Evolutionary conservation across 352 stramenopile genomes (phyloP), one percentile per base, ranked within the genome.

Genomic region (Globisporangium radiosum): DNA sequence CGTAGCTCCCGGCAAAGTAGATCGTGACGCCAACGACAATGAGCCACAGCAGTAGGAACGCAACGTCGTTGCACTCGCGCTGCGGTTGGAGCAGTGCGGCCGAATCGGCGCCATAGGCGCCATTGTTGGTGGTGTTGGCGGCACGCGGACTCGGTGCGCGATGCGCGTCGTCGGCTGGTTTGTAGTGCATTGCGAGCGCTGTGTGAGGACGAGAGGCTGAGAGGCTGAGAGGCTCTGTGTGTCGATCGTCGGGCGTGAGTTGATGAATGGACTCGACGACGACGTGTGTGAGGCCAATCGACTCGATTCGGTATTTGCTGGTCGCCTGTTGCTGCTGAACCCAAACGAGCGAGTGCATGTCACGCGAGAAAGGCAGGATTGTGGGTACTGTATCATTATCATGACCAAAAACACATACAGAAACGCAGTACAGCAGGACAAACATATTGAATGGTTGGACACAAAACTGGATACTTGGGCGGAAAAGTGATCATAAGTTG

Each of bases 41-140:
- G 63, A 93, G 89, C 84, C 84, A 93, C 25, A 87, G 64, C 11
- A 94, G 60, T 39, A 88, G 40, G 54, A 92, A 90, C 60, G 92
- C 72, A 15, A 94, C 62, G 65, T 90, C 81, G 65, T 90, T 85
- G 78, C 81, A 90, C 54, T 79, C 70, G 64, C 75, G 75, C 60
- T 75, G 68, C 8, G 47, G 47, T 47, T 43, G 59, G 25, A 59
- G 52, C 33, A 13, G 63, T 33, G 25, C 25, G 51, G 5, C 56
- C 52, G 47, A 59, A 48, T 52, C 71, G 42, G 37, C 56, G 15
- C 59, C 19, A 42, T 67, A 57, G 38, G n/a, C 19, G 52, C 40
- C 50, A 13, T 55, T 44, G 50, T 38, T 19, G 17, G 38, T 8
- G 33, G 5, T 39, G 50, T 19, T 44, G 40, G 7, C 7, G 11